Base-by-base conservation (phyloP, 208 protist genomes). In the Trypanosoma lewisi region DNA sequence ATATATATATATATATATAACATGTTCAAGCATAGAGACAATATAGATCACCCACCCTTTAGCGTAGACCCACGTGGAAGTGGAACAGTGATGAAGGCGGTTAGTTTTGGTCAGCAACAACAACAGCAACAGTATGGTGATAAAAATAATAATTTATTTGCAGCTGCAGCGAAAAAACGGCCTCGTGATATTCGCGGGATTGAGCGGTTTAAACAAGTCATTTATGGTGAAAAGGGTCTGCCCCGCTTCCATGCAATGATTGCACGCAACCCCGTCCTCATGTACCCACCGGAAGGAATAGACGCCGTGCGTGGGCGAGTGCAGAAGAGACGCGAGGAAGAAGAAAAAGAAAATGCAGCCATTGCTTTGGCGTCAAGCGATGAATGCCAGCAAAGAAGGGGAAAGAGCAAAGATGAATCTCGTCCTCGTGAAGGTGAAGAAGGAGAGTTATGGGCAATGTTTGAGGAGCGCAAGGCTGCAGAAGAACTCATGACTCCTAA, bases 281-380 rank as follows among this genome's bases (percentile, higher is more conserved):
- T 95, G 89, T 95, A 95, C 55, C 89, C 82, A 5, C 89, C 89
- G 1, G 76, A 68, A n/a, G 81, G 77, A 30, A 75, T 88, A 53
- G 75, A 80, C 1, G 81, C 27, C 34, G 89, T 81, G 2, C 77
- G 85, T 21, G 39, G 44, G 48, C 30, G 50, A 52, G 6, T 56
- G 45, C 39, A 60, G 37, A 58, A 51, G 55, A 53, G 54, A 23
- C 30, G 31, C 2, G 34, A 71, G 17, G 39, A 44, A 16, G 36
- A 14, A 54, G 39, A n/a, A n/a, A n/a, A n/a, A n/a, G n/a, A n/a
- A n/a, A n/a, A n/a, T n/a, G n/a, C n/a, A n/a, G n/a, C n/a, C n/a
- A n/a, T n/a, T n/a, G n/a, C n/a, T 4, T 12, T 3, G 8, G 37
- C 21, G 54, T 17, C 16, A 45, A 30, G 25, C 19, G 23, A 41